phyloP scores from a whole-genome alignment of 192 early-diverging fungal species.

The Dissophora ornata region DNA sequence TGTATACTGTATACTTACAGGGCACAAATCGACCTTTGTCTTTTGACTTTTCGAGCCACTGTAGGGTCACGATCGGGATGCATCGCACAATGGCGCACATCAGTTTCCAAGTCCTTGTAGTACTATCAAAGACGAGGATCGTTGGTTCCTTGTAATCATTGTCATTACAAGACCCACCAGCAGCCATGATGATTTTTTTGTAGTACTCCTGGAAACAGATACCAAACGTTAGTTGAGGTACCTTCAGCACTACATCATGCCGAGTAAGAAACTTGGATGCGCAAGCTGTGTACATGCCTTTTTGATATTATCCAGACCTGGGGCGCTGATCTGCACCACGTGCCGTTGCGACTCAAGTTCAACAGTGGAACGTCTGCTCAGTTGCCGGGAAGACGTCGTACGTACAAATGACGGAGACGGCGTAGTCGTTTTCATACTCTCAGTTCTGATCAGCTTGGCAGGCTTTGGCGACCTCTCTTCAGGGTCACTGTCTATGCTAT shows the following conservation, averaged over 20 bases:
- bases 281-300: too few relatives aligned
- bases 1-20: slow-evolving; percentile 8
- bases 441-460: slow-evolving; percentile 15
- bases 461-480: slow-evolving; percentile 12
- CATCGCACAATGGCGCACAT: slow-evolving; percentile 23
- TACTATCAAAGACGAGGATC: slow-evolving; percentile 18
- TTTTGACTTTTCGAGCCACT: slow-evolving; percentile 19
- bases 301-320: too few relatives aligned
- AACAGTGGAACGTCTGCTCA: slow-evolving; percentile 6
- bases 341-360: neutral
- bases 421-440: slow-evolving; percentile 6
- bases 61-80: slow-evolving; percentile 16
- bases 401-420: neutral
- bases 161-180: neutral
- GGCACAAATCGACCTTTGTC: neutral
- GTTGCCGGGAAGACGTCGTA: slow-evolving; percentile 2
- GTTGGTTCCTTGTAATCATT: neutral
- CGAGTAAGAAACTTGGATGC: too few relatives aligned
- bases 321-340: slow-evolving; percentile 11
- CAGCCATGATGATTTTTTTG: neutral
- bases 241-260: too few relatives aligned
- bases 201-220: neutral
- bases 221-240: neutral
- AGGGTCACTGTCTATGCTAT: slow-evolving; percentile 11
- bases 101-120: slow-evolving; percentile 8